Percentiles rank a stretch among this genome's conserved stretches.
Conservation (phyloP, 306 rosid genomes). For the Medicago truncatula region MtrunA17r5.0-ANR NC_053048.1:33522001-33522500, state of each 20-base stretch:
- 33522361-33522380: not conserved
- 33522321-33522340: constrained; percentile 47
- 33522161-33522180: constrained; percentile 48
- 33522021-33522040: not conserved
- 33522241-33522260: constrained; percentile 53
- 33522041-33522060: not conserved
- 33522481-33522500: too few species aligned
- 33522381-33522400: too few species aligned
- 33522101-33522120: not conserved
- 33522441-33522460: too few species aligned
- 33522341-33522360: constrained; percentile 42
- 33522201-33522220: constrained; percentile 37
- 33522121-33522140: constrained; percentile 11
- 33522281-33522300: constrained; percentile 45
- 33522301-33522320: constrained; percentile 54
- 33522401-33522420: too few species aligned
- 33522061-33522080: not conserved
- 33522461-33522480: too few species aligned
- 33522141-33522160: constrained; percentile 49
- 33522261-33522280: constrained; percentile 50
- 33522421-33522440: too few species aligned
- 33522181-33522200: constrained; percentile 54
- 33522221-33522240: constrained; percentile 54
- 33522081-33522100: constrained; percentile 32
- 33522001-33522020: not conserved